These are phyloP conservation scores for Russula dissimulans DNA, from an alignment of 768 basidiomycete species.

Conservation along the genomic window DNA sequence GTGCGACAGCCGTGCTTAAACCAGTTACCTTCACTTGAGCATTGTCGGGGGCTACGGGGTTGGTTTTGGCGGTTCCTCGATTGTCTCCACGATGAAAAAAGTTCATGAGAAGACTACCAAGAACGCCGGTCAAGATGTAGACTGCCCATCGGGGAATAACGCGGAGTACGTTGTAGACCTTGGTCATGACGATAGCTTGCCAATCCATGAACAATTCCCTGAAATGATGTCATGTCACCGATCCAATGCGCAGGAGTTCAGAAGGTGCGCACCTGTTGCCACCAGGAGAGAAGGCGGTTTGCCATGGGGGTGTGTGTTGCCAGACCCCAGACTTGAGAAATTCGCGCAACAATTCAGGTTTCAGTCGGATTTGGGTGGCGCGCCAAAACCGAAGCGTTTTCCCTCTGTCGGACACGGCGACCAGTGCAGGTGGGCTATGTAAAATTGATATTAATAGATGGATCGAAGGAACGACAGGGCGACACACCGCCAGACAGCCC, in stretches of 20 bases:
- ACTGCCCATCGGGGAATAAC: conserved; percentile 65
- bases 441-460: neutral
- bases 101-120: conserved; percentile 60
- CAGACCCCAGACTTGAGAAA: conserved; percentile 61
- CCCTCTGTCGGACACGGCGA: conserved; percentile 63
- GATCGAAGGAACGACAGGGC: neutral
- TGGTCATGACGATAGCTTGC: conserved; percentile 40
- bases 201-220: conserved; percentile 66
- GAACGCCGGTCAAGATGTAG: conserved; percentile 51
- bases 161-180: conserved; percentile 42
- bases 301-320: conserved; percentile 60
- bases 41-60: neutral
- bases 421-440: conserved; percentile 63
- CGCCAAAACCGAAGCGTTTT: conserved; percentile 74
- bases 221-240: neutral
- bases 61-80: conserved; percentile 16
- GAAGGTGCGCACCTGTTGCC: conserved; percentile 49
- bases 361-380: conserved; percentile 51
- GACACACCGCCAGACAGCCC: conserved; percentile 76
- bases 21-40: neutral
- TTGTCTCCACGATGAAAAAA: conserved; percentile 41
- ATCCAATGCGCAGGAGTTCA: neutral
- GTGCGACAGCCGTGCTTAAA: conserved; percentile 5
- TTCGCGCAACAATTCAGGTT: conserved; percentile 48
- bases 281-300: conserved; percentile 59